phyloP scores from a whole-genome alignment of 495 filamentous ascomycete genomes.

The Clohesyomyces aquaticus region DNA sequence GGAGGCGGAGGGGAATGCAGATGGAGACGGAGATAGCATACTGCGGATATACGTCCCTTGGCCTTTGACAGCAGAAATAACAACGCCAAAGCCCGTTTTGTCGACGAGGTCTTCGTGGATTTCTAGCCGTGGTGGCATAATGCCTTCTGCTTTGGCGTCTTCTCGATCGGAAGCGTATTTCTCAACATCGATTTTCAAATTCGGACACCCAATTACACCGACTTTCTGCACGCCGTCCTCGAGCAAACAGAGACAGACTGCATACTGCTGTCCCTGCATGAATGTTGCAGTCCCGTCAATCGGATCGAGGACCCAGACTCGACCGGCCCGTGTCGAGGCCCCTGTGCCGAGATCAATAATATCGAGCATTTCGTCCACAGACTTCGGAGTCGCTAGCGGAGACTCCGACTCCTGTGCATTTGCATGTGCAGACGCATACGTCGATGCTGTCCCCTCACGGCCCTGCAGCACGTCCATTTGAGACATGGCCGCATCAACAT shows the following conservation, averaged over 20 bases:
- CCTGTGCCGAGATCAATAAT: conserved; percentile 63
- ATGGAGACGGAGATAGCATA: conserved; percentile 50
- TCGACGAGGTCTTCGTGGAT: conserved; percentile 58
- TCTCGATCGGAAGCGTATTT: too few relatives aligned
- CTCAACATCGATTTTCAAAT: conserved; percentile 50
- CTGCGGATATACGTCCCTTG: conserved; percentile 59
- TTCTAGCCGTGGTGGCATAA: conserved; percentile 10
- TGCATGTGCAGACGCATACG: too few relatives aligned
- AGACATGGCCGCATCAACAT: background rate
- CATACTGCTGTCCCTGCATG: conserved; percentile 65
- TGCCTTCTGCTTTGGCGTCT: too few relatives aligned
- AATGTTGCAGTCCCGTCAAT: conserved; percentile 74
- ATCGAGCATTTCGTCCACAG: conserved; percentile 54
- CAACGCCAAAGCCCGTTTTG: conserved; percentile 56
- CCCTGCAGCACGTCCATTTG: conserved; percentile 16
- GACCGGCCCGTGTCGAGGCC: conserved; percentile 44
- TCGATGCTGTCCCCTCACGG: too few relatives aligned
- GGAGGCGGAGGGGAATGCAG: conserved; percentile 21
- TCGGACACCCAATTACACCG: conserved; percentile 62
- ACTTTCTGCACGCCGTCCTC: conserved; percentile 55
- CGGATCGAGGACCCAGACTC: conserved; percentile 68
- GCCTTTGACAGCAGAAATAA: conserved; percentile 61
- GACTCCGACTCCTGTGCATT: too few relatives aligned
- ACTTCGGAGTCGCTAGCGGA: conserved; percentile 52
- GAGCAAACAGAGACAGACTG: conserved; percentile 62